These are phyloP conservation scores for Besnoitia besnoiti DNA, from an alignment of 169 alveolate species.

Conservation along the genomic window DNA sequence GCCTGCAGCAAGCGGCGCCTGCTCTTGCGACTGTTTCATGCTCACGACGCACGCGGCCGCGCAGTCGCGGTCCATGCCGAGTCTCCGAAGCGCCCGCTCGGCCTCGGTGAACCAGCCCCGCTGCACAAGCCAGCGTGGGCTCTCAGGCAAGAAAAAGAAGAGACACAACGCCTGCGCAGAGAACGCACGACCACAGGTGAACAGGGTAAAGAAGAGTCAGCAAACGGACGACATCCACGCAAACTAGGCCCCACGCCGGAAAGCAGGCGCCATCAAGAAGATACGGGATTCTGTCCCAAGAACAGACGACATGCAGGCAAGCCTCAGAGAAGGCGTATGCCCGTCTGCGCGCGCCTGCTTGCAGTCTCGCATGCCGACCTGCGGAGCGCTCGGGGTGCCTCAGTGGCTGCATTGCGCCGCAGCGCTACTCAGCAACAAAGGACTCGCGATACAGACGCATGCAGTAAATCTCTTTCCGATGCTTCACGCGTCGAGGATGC, in stretches of 20 bases:
- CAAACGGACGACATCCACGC: no score
- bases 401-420: no score
- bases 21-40: background rate
- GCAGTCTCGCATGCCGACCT: no score
- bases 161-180: background rate
- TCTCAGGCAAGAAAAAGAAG: background rate
- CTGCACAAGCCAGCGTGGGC: constrained; percentile 19
- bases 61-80: background rate
- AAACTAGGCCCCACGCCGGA: no score
- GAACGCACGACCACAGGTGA: background rate
- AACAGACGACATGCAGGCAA: no score
- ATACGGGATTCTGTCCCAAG: no score
- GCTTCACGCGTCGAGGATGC: no score
- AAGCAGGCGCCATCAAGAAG: no score
- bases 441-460: background rate
- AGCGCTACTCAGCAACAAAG: background rate
- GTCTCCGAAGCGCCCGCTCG: background rate
- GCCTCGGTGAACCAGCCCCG: background rate
- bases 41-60: background rate
- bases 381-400: no score
- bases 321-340: no score
- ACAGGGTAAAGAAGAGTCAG: no score
- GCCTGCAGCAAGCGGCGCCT: background rate
- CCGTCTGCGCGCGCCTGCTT: no score
- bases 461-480: background rate